Evolutionary conservation across 2,329 filamentous ascomycete genomes (phyloP).

Genomic region (Pseudogymnoascus sp.): DNA sequence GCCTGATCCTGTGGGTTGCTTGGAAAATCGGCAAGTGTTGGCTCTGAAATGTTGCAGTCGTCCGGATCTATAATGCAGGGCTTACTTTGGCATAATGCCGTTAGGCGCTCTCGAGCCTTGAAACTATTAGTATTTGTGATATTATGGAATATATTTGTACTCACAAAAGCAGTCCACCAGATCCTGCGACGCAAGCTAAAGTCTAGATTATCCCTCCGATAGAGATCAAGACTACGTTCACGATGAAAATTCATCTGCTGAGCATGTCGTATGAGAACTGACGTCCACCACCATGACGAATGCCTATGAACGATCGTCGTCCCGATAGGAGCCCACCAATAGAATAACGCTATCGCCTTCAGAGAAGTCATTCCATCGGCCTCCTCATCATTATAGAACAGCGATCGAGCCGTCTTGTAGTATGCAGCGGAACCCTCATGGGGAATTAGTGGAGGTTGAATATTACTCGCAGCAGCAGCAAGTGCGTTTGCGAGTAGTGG

Average conservation of each 20-base stretch:
- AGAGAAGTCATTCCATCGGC: constrained; percentile 31
- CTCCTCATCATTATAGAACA: constrained; percentile 37
- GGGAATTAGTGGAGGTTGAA: constrained; percentile 35
- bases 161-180: constrained; percentile 37
- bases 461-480: constrained; percentile 34
- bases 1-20: constrained; percentile 23
- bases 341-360: constrained; percentile 35
- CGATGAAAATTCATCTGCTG: constrained; percentile 39
- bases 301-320: constrained; percentile 34
- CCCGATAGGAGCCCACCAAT: constrained; percentile 38
- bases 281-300: constrained; percentile 41
- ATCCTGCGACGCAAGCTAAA: constrained; percentile 32
- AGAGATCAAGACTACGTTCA: constrained; percentile 27
- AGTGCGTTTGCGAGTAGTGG: constrained; percentile 33
- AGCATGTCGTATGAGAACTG: constrained; percentile 36
- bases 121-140: background rate
- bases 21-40: constrained; percentile 34
- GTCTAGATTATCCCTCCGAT: constrained; percentile 17
- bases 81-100: constrained; percentile 37
- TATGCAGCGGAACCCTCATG: constrained; percentile 34
- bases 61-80: constrained; percentile 37
- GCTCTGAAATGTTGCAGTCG: constrained; percentile 35
- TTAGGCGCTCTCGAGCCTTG: constrained; percentile 32
- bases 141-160: constrained; percentile 1
- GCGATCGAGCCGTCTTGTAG: constrained; percentile 34